These are phyloP conservation scores for Xylariaceae sp. DNA, from an alignment of 2,329 filamentous ascomycete species.

Conservation along the genomic window DNA sequence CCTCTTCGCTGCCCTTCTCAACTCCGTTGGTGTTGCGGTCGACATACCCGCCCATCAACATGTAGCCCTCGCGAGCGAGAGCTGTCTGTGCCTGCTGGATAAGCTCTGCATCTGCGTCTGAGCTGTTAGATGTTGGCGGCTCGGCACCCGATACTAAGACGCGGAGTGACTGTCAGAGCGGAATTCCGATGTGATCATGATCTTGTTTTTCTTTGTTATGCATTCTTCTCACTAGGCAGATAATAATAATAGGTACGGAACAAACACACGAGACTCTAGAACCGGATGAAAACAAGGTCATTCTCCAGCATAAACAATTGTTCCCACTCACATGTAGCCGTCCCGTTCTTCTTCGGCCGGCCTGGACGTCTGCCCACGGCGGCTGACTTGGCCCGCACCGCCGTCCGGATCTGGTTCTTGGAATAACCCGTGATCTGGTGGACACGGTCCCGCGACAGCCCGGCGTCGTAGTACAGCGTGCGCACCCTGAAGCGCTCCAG, in stretches of 20 bases:
- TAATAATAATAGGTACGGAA: not conserved
- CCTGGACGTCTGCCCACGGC: slow-evolving; percentile 23
- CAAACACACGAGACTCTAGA: not conserved
- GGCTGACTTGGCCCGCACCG: slow-evolving; percentile 24
- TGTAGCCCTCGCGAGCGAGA: slow-evolving; percentile 8
- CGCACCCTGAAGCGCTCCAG: slow-evolving; percentile 28
- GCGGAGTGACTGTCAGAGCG: slow-evolving; percentile 1
- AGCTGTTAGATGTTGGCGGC: not conserved
- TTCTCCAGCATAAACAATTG: not conserved
- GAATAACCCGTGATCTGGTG: slow-evolving; percentile 29
- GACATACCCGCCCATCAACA: not conserved
- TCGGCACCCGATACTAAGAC: slow-evolving; percentile 1
- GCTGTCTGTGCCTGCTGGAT: slow-evolving; percentile 11
- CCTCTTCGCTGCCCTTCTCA: not conserved
- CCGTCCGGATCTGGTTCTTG: slow-evolving; percentile 28
- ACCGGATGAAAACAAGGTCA: not conserved
- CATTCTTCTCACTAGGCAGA: not conserved
- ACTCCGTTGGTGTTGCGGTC: not conserved
- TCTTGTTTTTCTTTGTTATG: not conserved
- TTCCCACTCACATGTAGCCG: slow-evolving; percentile 19
- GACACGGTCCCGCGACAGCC: slow-evolving; percentile 25
- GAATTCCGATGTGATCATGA: not conserved
- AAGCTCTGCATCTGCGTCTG: slow-evolving; percentile 13
- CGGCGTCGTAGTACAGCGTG: slow-evolving; percentile 29
- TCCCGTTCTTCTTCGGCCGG: slow-evolving; percentile 25